Percentiles rank a stretch among this genome's conserved stretches.
These are phyloP conservation scores for Leptosphaerulina australis DNA, from an alignment of 2,329 filamentous ascomycete species.

Conservation along the genomic window DNA sequence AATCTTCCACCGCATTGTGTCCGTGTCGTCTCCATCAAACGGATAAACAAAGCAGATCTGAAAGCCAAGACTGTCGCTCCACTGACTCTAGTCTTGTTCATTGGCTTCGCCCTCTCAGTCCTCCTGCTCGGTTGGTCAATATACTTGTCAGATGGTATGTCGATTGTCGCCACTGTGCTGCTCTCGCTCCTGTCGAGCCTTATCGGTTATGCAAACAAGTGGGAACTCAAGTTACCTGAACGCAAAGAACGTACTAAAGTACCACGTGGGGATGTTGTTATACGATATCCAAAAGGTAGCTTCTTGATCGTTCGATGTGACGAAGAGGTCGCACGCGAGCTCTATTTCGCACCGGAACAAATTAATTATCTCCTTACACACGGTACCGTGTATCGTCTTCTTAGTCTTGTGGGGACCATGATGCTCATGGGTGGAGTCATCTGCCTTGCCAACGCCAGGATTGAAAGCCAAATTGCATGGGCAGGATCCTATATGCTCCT, in stretches of 20 bases:
- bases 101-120: slow-evolving; percentile 53
- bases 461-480: slow-evolving; percentile 57
- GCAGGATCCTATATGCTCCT: slow-evolving; percentile 58
- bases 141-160: slow-evolving; percentile 57
- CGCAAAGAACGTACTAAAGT: slow-evolving; percentile 40
- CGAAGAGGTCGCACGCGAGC: slow-evolving; percentile 58
- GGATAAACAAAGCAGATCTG: slow-evolving; percentile 38
- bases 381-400: slow-evolving; percentile 53
- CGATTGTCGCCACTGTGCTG: slow-evolving; percentile 55
- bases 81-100: slow-evolving; percentile 52
- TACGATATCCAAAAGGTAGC: slow-evolving; percentile 58
- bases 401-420: slow-evolving; percentile 58
- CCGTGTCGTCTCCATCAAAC: slow-evolving; percentile 49
- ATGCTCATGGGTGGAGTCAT: slow-evolving; percentile 61
- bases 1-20: slow-evolving; percentile 49
- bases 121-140: slow-evolving; percentile 55
- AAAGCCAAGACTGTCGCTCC: slow-evolving; percentile 56
- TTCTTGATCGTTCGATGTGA: slow-evolving; percentile 57
- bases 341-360: slow-evolving; percentile 59
- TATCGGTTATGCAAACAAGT: slow-evolving; percentile 58
- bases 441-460: slow-evolving; percentile 56
- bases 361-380: slow-evolving; percentile 55
- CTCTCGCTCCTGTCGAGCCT: slow-evolving; percentile 58
- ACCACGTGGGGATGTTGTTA: slow-evolving; percentile 55
- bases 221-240: slow-evolving; percentile 53